These are phyloP conservation scores for Fagopyrum tataricum DNA, from an alignment of 148 eudicot genomes.

Conservation along the genomic window DNA sequence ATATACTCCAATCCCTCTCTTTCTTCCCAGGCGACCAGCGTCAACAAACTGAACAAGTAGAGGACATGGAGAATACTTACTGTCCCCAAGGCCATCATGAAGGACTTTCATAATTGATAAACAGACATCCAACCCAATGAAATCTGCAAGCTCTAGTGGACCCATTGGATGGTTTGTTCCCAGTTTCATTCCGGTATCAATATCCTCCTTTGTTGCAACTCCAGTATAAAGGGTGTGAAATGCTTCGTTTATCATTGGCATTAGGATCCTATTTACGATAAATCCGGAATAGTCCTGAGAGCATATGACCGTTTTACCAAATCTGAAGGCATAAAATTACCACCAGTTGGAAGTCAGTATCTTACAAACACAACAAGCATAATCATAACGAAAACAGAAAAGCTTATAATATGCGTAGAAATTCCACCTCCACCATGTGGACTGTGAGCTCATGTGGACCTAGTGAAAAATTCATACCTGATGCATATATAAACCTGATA, in stretches of 20 bases:
- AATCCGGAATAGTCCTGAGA: constrained; percentile 78
- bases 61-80: constrained; percentile 79
- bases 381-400: background rate
- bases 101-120: constrained; percentile 74
- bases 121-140: constrained; percentile 88
- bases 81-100: constrained; percentile 79
- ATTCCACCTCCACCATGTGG: background rate
- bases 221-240: constrained; percentile 76
- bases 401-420: background rate
- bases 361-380: background rate
- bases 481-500: background rate
- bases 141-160: constrained; percentile 85
- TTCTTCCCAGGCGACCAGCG: constrained; percentile 80
- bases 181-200: constrained; percentile 81
- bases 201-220: constrained; percentile 89
- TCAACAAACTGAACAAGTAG: constrained; percentile 89
- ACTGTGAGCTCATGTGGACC: background rate
- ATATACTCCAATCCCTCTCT: constrained; percentile 75
- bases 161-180: constrained; percentile 97
- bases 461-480: background rate
- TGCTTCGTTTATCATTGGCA: constrained; percentile 98
- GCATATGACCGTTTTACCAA: constrained; percentile 75
- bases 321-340: constrained; percentile 34
- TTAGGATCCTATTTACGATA: constrained; percentile 73
- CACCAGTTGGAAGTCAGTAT: background rate